Base-by-base conservation (phyloP, 2,329 filamentous ascomycete species). In the Hypocrella siamensis region DNA sequence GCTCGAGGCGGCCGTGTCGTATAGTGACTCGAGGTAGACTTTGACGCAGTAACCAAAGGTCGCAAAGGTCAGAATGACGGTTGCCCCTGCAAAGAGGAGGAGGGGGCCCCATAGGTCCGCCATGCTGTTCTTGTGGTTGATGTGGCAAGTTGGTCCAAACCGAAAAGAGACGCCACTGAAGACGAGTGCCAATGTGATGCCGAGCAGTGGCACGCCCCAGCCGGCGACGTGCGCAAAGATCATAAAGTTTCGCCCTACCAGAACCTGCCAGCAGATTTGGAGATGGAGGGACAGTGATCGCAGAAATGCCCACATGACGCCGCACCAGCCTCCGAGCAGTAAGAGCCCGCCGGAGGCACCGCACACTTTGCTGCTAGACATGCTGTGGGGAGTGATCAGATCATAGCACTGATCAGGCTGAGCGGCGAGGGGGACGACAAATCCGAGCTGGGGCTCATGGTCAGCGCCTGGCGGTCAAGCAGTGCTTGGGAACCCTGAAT, bases 231-330 rank as follows among this genome's bases (percentile, higher is more conserved):
- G 75, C 3, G 88, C 76, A 41, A 72, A 70, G 63, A 83, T 84
- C 74, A 94, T 94, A 56, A 94, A 96, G 45, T 70, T 80, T 28
- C 75, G 71, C 25, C 90, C 90, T 4, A 93, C 81, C 6, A 88
- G 75, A 21, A 92, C 68, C 53, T 96, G 85, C 90, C 90, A 98
- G 62, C 86, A 94, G 41, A 98, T 94, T 54, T 96, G 90, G 17
- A 98, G 73, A 54, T 98, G 90, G 45, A 98, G 77, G 4, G 85
- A 93, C 21, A 96, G 59, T 0, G 88, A 81, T 40, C 90, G 75
- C 37, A 94, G 67, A 51, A 94, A 93, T 40, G 86, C 74, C 88
- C 90, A 98, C 54, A 93, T 75, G 19, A 84, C 73, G 28, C 77
- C 81, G 19, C 74, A 70, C 67, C 86, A 82, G 27, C 86, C 90